Evolutionary conservation across 2,329 filamentous ascomycete species (phyloP).

Genomic region (Sclerotinia spermophila): DNA sequence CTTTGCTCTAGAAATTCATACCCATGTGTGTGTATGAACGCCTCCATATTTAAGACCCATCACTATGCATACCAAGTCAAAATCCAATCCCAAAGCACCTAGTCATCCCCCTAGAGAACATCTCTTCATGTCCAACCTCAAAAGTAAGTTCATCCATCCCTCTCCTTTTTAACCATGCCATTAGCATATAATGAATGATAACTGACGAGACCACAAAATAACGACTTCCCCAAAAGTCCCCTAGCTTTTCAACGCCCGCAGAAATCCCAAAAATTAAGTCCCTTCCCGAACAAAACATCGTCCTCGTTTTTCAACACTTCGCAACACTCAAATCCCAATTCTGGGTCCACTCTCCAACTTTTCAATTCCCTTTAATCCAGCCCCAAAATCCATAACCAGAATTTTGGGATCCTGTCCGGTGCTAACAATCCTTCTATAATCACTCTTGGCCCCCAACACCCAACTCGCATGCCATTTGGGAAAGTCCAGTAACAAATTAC

Average conservation of each 20-base stretch:
- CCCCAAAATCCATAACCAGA: slow-evolving; percentile 88
- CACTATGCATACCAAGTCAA: background rate
- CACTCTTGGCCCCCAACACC: slow-evolving; percentile 93
- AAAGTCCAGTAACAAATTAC: slow-evolving; percentile 74
- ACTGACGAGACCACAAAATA: background rate
- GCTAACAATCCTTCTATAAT: slow-evolving; percentile 90
- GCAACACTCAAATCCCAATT: background rate
- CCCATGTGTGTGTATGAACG: background rate
- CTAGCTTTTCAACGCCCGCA: background rate
- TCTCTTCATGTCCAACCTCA: slow-evolving; percentile 3
- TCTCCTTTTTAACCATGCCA: background rate
- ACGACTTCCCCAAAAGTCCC: background rate
- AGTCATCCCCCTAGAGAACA: background rate
- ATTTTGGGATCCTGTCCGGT: slow-evolving; percentile 93
- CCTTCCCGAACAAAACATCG: background rate
- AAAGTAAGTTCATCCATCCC: background rate
- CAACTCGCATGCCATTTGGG: slow-evolving; percentile 95
- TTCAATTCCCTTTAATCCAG: slow-evolving; percentile 54
- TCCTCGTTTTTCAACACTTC: no score
- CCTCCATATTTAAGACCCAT: background rate
- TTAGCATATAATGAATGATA: background rate
- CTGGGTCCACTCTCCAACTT: slow-evolving; percentile 11
- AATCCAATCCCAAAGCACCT: background rate
- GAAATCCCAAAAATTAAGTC: background rate
- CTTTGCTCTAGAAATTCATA: background rate